phyloP scores from a whole-genome alignment of 1,284 basidiomycete genomes.

The Erythrobasidium hasegawianum region DNA sequence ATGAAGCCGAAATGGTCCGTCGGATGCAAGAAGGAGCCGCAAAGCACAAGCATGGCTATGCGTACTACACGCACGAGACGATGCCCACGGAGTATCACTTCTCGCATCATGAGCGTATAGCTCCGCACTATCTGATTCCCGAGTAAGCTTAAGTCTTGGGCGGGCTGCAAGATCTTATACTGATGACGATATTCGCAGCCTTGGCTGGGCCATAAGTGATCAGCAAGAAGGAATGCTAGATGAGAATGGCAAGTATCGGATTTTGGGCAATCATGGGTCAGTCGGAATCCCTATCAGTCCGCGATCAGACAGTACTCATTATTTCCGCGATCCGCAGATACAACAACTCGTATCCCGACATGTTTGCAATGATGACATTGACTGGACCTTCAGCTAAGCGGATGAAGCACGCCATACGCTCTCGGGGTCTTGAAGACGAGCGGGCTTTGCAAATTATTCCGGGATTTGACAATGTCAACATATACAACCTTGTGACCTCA shows the following conservation, averaged over 20 bases:
- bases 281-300: neutral
- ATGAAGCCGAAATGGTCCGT: constrained; percentile 59
- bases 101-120: constrained; percentile 62
- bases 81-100: constrained; percentile 81
- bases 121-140: constrained; percentile 80
- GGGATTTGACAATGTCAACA: constrained; percentile 73
- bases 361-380: constrained; percentile 86
- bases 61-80: constrained; percentile 70
- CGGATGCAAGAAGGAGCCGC: constrained; percentile 56
- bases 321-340: constrained; percentile 68
- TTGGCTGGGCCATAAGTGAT: constrained; percentile 68
- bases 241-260: constrained; percentile 59
- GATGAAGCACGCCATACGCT: constrained; percentile 57
- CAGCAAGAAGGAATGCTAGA: constrained; percentile 51
- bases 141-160: constrained; percentile 47
- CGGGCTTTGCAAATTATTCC: constrained; percentile 58
- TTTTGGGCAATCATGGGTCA: constrained; percentile 56
- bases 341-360: constrained; percentile 68
- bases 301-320: neutral
- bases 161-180: neutral
- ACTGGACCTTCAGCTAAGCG: constrained; percentile 75
- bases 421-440: constrained; percentile 3
- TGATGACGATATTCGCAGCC: constrained; percentile 37
- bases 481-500: constrained; percentile 71
- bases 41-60: constrained; percentile 61